Conservation (phyloP, 352 stramenopile genomes). For the Phytopythium mirpurense region DNA sequence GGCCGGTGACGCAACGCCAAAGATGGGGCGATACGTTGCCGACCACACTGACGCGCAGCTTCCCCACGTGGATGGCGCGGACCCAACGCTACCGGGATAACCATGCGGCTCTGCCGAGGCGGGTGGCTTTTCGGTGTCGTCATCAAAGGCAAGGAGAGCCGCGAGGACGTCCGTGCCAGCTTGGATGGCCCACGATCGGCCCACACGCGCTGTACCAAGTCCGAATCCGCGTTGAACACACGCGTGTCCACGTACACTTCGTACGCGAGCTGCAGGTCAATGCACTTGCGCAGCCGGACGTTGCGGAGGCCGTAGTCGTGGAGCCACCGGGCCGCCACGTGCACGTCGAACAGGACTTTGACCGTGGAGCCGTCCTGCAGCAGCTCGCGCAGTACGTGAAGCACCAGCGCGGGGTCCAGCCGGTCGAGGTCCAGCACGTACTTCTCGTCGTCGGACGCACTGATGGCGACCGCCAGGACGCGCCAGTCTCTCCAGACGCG, state of each 20-base stretch:
- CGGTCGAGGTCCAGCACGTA: conserved; percentile 1
- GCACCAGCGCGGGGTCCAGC: not conserved
- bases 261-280: conserved; percentile 3
- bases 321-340: not conserved
- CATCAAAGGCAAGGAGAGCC: no score
- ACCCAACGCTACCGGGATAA: no score
- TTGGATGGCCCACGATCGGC: no score
- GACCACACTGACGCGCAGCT: no score
- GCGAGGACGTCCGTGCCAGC: no score
- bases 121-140: no score
- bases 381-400: not conserved
- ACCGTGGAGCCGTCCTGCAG: not conserved
- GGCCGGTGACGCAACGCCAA: no score
- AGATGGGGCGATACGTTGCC: no score
- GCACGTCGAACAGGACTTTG: conserved; percentile 2
- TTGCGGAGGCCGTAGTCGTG: not conserved
- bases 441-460: conserved; percentile 1
- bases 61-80: no score
- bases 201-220: no score
- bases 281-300: not conserved
- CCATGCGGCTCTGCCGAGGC: no score
- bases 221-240: not conserved
- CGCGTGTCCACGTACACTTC: not conserved
- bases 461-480: not conserved
- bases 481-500: not conserved